Evolutionary conservation across 768 basidiomycete genomes (phyloP), one percentile per base, ranked within the genome.

Genomic region (Tricholoma terreum): DNA sequence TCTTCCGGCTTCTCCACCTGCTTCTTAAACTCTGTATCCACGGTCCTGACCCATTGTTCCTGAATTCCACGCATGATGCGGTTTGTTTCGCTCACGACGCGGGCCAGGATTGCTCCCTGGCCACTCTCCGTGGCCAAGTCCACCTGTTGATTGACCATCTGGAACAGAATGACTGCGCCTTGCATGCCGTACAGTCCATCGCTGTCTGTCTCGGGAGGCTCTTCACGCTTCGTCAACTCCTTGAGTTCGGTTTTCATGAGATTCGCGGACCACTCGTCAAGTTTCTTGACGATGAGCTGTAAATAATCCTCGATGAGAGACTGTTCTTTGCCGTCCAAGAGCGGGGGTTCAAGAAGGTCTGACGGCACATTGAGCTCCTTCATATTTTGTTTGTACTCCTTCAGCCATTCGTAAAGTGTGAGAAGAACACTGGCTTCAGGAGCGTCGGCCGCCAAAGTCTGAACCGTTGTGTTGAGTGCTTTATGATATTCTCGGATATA

Each of bases 111-210:
- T 1, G 89, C 85, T 33, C 94, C 94, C 69, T 98, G 97, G 6
- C 92, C 92, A 63, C 94, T 98, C 70, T 98, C 97, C 61, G 90
- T 88, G 8, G 95, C 95, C 14, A 94, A 81, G 67, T 98, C 96
- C 57, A 94, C 82, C 71, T 98, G 96, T 72, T 96, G 93, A 71
- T 95, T 98, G 63, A 98, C 89, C 89, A 98, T 94, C 73, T 97
- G 92, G 81, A 98, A 98, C 59, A 99, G 79, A 65, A 98, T 97
- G 52, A 96, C 85, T 15, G 95, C 89, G 42, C 95, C 91, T 68
- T 97, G 91, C 58, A 87, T 89, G 17, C 91, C 91, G 68, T 98
- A 98, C 60, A 89, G 77, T 12, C 92, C 93, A 58, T 98, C 94
- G 54, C 84, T 84, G 66, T 94, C 92, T 46, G 89, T 73, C 72